Evolutionary conservation across 148 eudicot genomes (phyloP).

Genomic region (Salicornia ramosissima): DNA sequence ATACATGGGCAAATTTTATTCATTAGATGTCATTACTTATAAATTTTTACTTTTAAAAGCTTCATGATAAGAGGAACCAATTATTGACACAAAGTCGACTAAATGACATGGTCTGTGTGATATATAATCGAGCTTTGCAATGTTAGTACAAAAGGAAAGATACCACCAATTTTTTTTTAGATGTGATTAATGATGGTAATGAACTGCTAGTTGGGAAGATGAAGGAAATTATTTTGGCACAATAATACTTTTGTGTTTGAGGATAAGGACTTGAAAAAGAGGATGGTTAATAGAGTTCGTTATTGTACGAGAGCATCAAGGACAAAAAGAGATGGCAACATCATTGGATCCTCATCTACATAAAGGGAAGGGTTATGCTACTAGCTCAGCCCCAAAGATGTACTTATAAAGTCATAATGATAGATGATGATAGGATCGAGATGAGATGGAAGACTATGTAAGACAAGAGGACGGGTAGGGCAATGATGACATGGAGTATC

Average conservation of each 20-base stretch:
- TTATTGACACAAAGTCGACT: background rate
- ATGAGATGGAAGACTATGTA: no score
- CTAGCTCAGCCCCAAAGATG: no score
- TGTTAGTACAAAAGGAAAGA: background rate
- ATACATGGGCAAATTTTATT: no score
- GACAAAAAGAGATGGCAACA: background rate
- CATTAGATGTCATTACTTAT: no score
- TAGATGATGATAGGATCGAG: no score
- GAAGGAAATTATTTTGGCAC: background rate
- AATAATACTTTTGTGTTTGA: background rate
- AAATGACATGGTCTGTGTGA: conserved; percentile 1
- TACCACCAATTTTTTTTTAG: background rate
- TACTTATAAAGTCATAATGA: no score
- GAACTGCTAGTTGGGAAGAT: conserved; percentile 2
- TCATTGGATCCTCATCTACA: background rate
- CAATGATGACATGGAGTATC: no score
- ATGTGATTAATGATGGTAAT: background rate
- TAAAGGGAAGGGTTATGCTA: background rate
- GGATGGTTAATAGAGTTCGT: background rate
- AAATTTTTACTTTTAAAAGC: background rate
- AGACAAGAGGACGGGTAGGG: no score
- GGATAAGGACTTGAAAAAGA: background rate
- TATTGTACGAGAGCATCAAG: background rate
- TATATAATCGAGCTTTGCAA: background rate
- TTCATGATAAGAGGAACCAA: background rate